Conservation (phyloP, 2,329 filamentous ascomycete species). For the Hypoxylon sp. region DNA sequence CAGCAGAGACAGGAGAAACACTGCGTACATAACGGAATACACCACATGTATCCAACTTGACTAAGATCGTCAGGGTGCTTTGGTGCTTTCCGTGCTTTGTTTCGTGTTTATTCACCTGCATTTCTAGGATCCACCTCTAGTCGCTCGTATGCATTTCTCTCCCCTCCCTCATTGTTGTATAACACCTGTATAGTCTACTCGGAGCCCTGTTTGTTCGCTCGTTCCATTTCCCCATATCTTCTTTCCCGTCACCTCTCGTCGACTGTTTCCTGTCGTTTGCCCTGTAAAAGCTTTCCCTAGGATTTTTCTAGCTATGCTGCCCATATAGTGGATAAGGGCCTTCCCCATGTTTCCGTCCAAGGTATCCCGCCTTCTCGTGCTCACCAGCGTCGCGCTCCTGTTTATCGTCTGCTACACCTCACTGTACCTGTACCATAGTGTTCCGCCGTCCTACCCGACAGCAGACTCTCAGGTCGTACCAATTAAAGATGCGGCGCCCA, state of each 20-base stretch:
- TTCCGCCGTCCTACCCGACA: conserved; percentile 31
- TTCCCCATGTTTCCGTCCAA: conserved; percentile 44
- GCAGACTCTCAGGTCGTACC: conserved; percentile 26
- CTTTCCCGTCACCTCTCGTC: neutral
- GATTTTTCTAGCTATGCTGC: conserved; percentile 26
- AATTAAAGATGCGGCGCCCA: conserved; percentile 19
- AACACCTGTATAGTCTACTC: neutral
- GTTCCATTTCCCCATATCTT: neutral
- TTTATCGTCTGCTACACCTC: conserved; percentile 46
- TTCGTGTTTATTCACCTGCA: conserved; percentile 24
- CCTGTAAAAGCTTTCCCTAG: neutral
- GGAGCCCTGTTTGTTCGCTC: neutral
- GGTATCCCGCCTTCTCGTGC: conserved; percentile 44
- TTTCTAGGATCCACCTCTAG: conserved; percentile 18
- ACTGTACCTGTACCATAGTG: conserved; percentile 43
- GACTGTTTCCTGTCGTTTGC: neutral
- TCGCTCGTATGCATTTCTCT: neutral
- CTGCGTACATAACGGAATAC: conserved; percentile 17
- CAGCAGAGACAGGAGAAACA: conserved; percentile 9
- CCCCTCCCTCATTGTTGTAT: neutral
- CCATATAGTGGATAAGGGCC: conserved; percentile 25
- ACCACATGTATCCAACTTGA: conserved; percentile 1
- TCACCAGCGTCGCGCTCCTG: conserved; percentile 41
- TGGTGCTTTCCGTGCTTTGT: conserved; percentile 1
- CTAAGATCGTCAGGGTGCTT: conserved; percentile 27